These are phyloP conservation scores for Stemphylium beticola DNA, from an alignment of 2,329 filamentous ascomycete genomes.

Conservation along the genomic window DNA sequence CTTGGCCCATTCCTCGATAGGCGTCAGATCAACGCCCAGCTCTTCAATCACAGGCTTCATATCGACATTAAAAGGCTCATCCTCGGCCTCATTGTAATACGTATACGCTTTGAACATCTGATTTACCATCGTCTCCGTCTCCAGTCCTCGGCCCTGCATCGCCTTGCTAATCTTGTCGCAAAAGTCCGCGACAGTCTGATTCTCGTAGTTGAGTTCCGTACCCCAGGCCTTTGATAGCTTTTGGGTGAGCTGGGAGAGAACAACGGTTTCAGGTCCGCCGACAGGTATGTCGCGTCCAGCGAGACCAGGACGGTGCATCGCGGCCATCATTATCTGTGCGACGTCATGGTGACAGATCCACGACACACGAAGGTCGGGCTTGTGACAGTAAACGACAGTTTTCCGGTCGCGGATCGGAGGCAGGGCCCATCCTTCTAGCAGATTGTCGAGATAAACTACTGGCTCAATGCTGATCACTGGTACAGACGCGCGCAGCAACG, in stretches of 20 bases:
- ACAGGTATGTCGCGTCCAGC: conserved; percentile 46
- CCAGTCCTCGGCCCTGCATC: conserved; percentile 46
- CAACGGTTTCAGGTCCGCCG: conserved; percentile 47
- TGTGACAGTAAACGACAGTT: conserved; percentile 51
- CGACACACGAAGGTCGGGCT: conserved; percentile 44
- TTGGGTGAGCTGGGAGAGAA: conserved; percentile 39
- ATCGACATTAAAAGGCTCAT: conserved; percentile 49
- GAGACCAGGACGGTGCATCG: conserved; percentile 42
- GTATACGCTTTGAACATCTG: conserved; percentile 53
- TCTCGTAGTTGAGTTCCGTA: conserved; percentile 38
- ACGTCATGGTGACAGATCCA: conserved; percentile 53
- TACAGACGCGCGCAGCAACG: conserved; percentile 40
- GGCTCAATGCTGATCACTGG: conserved; percentile 46
- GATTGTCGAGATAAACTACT: conserved; percentile 50
- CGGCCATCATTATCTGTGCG: conserved; percentile 49
- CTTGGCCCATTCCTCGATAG: conserved; percentile 48
- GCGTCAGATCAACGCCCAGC: conserved; percentile 40
- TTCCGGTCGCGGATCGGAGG: conserved; percentile 44
- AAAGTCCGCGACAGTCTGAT: conserved; percentile 40
- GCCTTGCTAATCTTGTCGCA: conserved; percentile 37
- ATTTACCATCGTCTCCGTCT: conserved; percentile 43
- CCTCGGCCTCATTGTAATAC: conserved; percentile 49
- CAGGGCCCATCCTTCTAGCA: conserved; percentile 50
- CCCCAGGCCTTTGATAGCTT: conserved; percentile 46
- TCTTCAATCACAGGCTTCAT: conserved; percentile 46